Conservation (phyloP, 2,329 filamentous ascomycete species). For the Fusarium sublunatum region DNA sequence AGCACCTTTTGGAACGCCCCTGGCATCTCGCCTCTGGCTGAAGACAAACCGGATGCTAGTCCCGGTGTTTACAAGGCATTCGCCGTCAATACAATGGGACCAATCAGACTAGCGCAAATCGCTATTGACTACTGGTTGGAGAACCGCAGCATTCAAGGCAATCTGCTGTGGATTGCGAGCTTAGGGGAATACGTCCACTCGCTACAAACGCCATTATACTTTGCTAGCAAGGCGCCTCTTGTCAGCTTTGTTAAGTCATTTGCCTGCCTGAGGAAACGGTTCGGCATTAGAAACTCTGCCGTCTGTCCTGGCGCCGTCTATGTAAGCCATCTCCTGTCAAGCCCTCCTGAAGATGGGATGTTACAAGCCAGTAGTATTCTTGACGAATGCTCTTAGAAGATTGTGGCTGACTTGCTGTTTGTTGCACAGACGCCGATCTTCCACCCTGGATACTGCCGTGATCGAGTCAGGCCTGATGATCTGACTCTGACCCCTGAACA, state of each 20-base stretch:
- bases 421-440: slow-evolving; percentile 14
- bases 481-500: slow-evolving; percentile 10
- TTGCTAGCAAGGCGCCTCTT: slow-evolving; percentile 29
- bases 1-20: slow-evolving; percentile 46
- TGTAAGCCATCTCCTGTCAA: background rate
- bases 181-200: slow-evolving; percentile 47
- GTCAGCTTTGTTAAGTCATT: slow-evolving; percentile 30
- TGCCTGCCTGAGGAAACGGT: background rate
- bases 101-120: slow-evolving; percentile 45
- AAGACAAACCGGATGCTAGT: slow-evolving; percentile 35
- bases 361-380: background rate
- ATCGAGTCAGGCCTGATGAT: slow-evolving; percentile 12
- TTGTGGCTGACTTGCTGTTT: background rate
- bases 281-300: slow-evolving; percentile 23
- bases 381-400: background rate
- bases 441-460: slow-evolving; percentile 20
- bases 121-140: slow-evolving; percentile 48
- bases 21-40: slow-evolving; percentile 34
- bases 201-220: slow-evolving; percentile 43
- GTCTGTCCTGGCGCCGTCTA: slow-evolving; percentile 25
- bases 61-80: slow-evolving; percentile 43
- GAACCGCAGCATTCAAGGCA: slow-evolving; percentile 26
- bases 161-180: slow-evolving; percentile 46
- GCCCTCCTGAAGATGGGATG: background rate
- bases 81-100: slow-evolving; percentile 44